These are phyloP conservation scores for Mucuna pruriens DNA, from an alignment of 306 rosid genomes.

Conservation along the genomic window DNA sequence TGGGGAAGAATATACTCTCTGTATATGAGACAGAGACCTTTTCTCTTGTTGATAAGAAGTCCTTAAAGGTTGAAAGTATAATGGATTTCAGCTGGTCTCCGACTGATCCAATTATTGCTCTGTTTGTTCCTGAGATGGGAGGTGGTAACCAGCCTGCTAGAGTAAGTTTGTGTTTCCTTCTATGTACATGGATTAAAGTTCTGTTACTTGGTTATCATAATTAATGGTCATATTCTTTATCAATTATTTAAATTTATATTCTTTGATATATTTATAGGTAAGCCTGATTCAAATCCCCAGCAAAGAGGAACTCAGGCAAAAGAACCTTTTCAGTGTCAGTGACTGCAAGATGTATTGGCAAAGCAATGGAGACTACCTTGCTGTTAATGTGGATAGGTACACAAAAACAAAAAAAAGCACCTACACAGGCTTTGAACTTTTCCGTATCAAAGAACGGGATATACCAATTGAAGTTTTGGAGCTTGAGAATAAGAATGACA, in stretches of 20 bases:
- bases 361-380: constrained; percentile 91
- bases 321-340: constrained; percentile 80
- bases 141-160: constrained; percentile 98
- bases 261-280: constrained; percentile 54
- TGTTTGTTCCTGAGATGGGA: constrained; percentile 90
- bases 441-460: constrained; percentile 81
- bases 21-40: constrained; percentile 89
- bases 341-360: constrained; percentile 97
- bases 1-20: constrained; percentile 79
- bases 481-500: constrained; percentile 88
- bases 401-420: constrained; percentile 82
- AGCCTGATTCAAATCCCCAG: constrained; percentile 86
- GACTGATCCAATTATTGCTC: constrained; percentile 84
- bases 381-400: constrained; percentile 78
- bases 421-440: constrained; percentile 84
- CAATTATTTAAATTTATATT: constrained; percentile 14
- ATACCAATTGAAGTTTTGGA: constrained; percentile 89
- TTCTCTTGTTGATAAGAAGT: constrained; percentile 86
- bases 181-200: not conserved
- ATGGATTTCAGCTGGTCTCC: constrained; percentile 97
- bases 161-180: constrained; percentile 49
- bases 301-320: constrained; percentile 82
- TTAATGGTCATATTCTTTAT: not conserved
- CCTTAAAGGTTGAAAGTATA: constrained; percentile 84
- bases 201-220: not conserved